These are phyloP conservation scores for Tetrahymena elliotti DNA, from an alignment of 73 alveolate species.

Conservation along the genomic window DNA sequence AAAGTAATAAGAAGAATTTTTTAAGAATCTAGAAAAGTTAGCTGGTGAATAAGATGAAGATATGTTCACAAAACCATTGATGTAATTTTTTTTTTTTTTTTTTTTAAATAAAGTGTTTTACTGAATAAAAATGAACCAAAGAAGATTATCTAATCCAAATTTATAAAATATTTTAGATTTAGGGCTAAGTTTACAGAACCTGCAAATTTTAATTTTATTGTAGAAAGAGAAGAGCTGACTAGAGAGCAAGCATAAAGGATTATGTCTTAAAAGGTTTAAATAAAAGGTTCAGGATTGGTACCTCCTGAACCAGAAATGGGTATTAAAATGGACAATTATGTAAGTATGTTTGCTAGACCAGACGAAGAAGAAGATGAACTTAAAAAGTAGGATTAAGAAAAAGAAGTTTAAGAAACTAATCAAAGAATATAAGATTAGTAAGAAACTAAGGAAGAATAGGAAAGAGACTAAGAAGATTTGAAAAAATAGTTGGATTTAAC, in stretches of 20 bases:
- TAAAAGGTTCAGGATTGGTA: neutral
- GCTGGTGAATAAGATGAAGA: neutral
- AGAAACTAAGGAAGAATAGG: neutral
- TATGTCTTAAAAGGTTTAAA: neutral
- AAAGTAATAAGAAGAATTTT: neutral
- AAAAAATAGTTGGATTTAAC: neutral
- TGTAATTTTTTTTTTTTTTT: neutral
- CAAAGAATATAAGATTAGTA: neutral
- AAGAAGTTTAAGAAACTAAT: neutral
- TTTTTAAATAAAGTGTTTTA: neutral
- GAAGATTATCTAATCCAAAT: neutral
- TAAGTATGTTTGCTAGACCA: neutral
- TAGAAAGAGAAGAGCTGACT: neutral
- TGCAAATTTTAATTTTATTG: neutral
- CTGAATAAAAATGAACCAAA: neutral
- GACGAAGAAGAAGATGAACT: neutral
- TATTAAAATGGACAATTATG: neutral
- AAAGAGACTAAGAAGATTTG: neutral
- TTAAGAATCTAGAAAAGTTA: neutral
- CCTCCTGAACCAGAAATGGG: slow-evolving; percentile 1
- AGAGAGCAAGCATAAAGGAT: neutral
- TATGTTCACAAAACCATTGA: neutral
- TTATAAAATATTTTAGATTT: neutral
- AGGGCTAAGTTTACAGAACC: neutral
- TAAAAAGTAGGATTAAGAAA: neutral